Evolutionary conservation across 257 asterid species (phyloP).

Genomic region (Catharanthus roseus): DNA sequence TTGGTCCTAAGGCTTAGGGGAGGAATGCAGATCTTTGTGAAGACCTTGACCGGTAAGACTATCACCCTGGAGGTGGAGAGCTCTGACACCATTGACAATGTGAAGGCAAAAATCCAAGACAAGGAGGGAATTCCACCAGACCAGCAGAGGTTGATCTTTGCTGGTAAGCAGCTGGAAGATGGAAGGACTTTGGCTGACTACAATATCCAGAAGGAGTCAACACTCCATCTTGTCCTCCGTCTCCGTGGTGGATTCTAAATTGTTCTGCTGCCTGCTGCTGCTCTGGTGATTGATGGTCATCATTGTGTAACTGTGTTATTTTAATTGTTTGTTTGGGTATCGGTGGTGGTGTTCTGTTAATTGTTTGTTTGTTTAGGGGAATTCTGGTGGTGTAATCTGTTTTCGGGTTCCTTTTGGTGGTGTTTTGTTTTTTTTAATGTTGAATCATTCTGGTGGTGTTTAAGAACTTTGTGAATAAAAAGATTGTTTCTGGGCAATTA

Average conservation of each 20-base stretch:
- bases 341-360: not conserved
- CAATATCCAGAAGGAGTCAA: conserved; percentile 68
- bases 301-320: not conserved
- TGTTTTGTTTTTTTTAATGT: too few relatives aligned
- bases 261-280: too few relatives aligned
- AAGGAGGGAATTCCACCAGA: conserved; percentile 85
- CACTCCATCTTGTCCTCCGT: conserved; percentile 83
- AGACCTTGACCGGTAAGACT: conserved; percentile 65
- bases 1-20: conserved; percentile 62
- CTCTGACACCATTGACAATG: conserved; percentile 66
- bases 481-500: not conserved
- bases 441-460: conserved; percentile 18
- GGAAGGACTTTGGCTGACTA: conserved; percentile 64
- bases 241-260: conserved; percentile 70
- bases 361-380: not conserved
- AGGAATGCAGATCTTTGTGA: conserved; percentile 70
- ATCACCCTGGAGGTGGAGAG: conserved; percentile 69
- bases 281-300: not conserved
- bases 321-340: not conserved
- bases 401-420: not conserved
- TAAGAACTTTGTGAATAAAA: not conserved
- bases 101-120: conserved; percentile 65
- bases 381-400: conserved; percentile 7
- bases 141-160: conserved; percentile 75
- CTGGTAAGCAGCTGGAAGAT: conserved; percentile 66